A percentile compares a stretch with the other conserved stretches of the same genome.
Evolutionary conservation across 169 alveolate species (phyloP).

Genomic region (Eimeria sp.): DNA sequence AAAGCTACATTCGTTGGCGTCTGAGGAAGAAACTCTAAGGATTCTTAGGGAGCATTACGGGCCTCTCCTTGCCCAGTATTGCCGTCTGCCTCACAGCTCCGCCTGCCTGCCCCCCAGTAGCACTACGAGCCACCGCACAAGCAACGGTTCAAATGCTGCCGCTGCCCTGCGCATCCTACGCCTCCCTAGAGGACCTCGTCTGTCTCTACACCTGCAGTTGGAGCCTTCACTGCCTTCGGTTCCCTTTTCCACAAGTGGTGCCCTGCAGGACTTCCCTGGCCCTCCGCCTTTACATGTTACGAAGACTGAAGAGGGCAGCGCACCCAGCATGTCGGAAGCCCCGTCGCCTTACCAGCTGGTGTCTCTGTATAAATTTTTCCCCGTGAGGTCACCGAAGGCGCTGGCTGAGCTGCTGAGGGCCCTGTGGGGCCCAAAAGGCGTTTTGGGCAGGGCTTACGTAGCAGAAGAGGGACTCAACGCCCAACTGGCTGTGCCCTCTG

Average conservation of each 20-base stretch:
- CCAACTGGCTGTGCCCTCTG: slow-evolving; percentile 81
- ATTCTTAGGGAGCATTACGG: slow-evolving; percentile 37
- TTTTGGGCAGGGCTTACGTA: slow-evolving; percentile 84
- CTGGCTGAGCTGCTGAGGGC: slow-evolving; percentile 69
- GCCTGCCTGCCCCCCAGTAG: not conserved
- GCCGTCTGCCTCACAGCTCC: slow-evolving; percentile 11
- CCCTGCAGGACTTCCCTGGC: not conserved
- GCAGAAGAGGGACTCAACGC: slow-evolving; percentile 84
- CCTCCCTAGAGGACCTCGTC: slow-evolving; percentile 39
- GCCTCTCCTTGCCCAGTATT: slow-evolving; percentile 22
- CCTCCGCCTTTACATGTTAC: slow-evolving; percentile 20
- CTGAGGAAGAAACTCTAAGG: slow-evolving; percentile 29
- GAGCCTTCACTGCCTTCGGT: slow-evolving; percentile 31
- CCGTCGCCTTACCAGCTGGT: slow-evolving; percentile 70
- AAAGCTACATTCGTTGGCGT: not conserved
- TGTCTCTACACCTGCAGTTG: slow-evolving; percentile 21
- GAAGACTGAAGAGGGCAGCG: too few relatives aligned
- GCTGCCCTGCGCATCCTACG: slow-evolving; percentile 35
- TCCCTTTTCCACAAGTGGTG: slow-evolving; percentile 9
- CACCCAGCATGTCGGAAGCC: not conserved
- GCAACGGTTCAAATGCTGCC: not conserved
- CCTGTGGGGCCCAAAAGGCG: slow-evolving; percentile 72
- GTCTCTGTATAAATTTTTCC: slow-evolving; percentile 78
- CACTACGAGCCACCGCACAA: not conserved
- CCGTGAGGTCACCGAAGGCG: slow-evolving; percentile 37